Evolutionary conservation across 2,329 filamentous ascomycete species (phyloP).

Genomic region (Microsporum audouinii): DNA sequence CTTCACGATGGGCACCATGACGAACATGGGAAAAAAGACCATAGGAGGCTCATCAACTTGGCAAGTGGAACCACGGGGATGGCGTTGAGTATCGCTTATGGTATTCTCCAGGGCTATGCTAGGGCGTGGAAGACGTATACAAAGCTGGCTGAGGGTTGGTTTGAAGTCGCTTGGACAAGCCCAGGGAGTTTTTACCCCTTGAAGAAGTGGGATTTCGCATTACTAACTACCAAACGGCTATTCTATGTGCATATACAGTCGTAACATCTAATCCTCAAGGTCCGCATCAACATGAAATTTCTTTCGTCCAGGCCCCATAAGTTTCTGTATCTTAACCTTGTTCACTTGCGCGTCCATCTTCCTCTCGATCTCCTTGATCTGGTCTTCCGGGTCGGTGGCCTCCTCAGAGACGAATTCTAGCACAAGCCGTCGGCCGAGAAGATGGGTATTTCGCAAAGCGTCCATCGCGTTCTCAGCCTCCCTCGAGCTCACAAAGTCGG

Average conservation of each 20-base stretch:
- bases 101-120: not conserved
- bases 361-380: constrained; percentile 93
- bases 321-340: constrained; percentile 78
- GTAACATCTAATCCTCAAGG: constrained; percentile 48
- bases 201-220: not conserved
- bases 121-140: not conserved
- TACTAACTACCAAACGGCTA: not conserved
- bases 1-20: not conserved
- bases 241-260: not conserved
- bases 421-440: constrained; percentile 78
- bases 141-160: too few relatives aligned
- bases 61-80: not conserved
- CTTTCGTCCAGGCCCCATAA: constrained; percentile 68
- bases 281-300: constrained; percentile 72
- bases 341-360: constrained; percentile 86
- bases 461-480: constrained; percentile 88
- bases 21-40: not conserved
- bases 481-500: constrained; percentile 80
- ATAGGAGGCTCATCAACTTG: not conserved
- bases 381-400: constrained; percentile 80
- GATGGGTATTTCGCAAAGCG: constrained; percentile 81
- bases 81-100: not conserved
- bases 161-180: not conserved
- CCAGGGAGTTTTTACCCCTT: not conserved
- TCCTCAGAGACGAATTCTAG: constrained; percentile 87